Conservation (phyloP, 208 protist genomes). For the Wallacemonas sp. region DNA sequence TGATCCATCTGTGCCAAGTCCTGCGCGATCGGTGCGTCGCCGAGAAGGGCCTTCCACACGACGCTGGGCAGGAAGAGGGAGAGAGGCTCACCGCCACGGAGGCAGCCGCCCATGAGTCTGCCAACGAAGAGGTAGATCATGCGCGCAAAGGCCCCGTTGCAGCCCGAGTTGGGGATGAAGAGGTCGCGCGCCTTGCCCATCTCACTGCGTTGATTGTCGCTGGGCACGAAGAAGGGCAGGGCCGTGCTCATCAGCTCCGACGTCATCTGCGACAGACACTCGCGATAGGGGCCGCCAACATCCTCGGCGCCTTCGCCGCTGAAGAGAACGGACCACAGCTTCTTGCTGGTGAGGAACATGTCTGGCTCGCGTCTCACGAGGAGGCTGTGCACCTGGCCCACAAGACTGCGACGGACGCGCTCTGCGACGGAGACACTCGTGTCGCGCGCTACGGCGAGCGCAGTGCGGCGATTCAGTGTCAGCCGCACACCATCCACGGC, state of each 20-base stretch:
- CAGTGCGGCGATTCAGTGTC: conserved; percentile 81
- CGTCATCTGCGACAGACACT: conserved; percentile 90
- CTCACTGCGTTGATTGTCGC: conserved; percentile 69
- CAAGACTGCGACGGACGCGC: conserved; percentile 72
- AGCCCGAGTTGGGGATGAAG: conserved; percentile 72
- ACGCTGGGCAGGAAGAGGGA: conserved; percentile 89
- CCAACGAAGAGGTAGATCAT: conserved; percentile 92
- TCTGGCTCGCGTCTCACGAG: conserved; percentile 45
- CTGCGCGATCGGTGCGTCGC: conserved; percentile 35
- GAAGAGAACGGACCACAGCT: conserved; percentile 88
- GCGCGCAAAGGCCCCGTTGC: conserved; percentile 40
- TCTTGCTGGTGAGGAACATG: conserved; percentile 79
- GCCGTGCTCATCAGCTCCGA: conserved; percentile 83
- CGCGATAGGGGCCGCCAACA: conserved; percentile 92
- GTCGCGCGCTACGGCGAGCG: conserved; percentile 65
- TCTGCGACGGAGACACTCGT: conserved; percentile 22
- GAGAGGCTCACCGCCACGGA: conserved; percentile 91
- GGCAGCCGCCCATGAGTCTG: conserved; percentile 93
- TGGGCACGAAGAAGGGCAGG: conserved; percentile 87
- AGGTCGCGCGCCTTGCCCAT: conserved; percentile 79
- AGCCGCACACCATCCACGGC: conserved; percentile 68
- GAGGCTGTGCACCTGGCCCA: conserved; percentile 88
- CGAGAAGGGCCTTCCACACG: conserved; percentile 92
- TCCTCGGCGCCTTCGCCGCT: conserved; percentile 92
- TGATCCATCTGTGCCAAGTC: conserved; percentile 70